These are phyloP conservation scores for Porodaedalea pini DNA, from an alignment of 1,284 basidiomycete genomes.

Conservation along the genomic window DNA sequence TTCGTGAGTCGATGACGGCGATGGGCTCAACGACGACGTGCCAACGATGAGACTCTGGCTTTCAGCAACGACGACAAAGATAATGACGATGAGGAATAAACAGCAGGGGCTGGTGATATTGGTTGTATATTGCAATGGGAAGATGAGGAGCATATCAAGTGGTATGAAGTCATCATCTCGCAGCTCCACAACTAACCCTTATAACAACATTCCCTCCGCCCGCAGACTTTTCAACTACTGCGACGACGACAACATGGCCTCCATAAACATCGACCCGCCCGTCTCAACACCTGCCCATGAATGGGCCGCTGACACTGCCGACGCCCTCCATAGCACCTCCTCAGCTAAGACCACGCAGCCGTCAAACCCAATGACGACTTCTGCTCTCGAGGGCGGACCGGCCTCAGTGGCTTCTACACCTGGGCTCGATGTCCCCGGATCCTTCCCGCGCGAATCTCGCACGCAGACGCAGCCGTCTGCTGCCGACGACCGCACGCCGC, in stretches of 20 bases:
- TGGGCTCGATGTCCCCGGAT: conserved; percentile 1
- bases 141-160: neutral
- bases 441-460: neutral
- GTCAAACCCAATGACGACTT: neutral
- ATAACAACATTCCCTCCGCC: neutral
- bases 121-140: neutral
- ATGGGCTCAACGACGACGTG: too few relatives aligned
- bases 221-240: neutral
- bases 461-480: neutral
- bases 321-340: neutral
- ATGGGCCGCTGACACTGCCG: conserved; percentile 3
- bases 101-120: too few relatives aligned
- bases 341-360: neutral
- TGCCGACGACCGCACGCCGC: neutral
- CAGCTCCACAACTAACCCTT: neutral
- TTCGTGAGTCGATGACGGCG: too few relatives aligned
- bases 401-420: conserved; percentile 1
- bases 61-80: too few relatives aligned
- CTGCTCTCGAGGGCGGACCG: neutral
- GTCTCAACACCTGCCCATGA: conserved; percentile 7
- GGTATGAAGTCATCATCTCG: neutral
- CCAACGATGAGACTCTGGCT: too few relatives aligned
- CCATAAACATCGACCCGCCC: neutral
- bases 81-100: too few relatives aligned
- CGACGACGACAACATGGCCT: conserved; percentile 4